Conservation (phyloP, 148 eudicot genomes). For the Rhododendron henanense region DNA sequence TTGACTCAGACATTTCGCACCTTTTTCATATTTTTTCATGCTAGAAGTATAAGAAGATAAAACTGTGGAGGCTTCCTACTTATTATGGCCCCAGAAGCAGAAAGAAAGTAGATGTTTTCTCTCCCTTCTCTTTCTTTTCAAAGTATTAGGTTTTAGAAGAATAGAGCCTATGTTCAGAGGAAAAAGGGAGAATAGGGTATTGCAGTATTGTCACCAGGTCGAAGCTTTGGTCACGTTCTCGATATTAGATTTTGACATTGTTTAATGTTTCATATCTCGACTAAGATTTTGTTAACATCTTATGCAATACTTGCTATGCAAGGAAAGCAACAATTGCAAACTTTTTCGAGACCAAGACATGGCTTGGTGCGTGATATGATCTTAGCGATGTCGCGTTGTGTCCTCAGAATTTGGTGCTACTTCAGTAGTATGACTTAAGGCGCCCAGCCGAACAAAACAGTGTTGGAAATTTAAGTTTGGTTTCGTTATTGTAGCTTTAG, state of each 20-base stretch:
- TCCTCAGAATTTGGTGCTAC: background rate
- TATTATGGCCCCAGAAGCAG: background rate
- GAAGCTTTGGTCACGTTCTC: background rate
- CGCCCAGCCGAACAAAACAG: background rate
- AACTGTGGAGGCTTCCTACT: background rate
- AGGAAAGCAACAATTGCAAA: background rate
- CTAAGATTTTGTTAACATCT: background rate
- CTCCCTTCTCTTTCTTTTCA: background rate
- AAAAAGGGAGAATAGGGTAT: background rate
- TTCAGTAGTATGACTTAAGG: background rate
- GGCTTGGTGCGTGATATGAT: background rate
- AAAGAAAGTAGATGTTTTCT: background rate
- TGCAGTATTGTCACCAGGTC: background rate
- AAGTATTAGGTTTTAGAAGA: background rate
- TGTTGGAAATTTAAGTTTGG: background rate
- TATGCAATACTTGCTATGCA: background rate
- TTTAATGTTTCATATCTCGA: background rate
- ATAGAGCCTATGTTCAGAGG: background rate
- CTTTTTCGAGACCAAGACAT: background rate
- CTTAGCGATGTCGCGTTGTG: background rate
- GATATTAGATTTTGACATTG: background rate
- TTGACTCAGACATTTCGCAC: background rate
- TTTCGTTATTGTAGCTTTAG: too few species aligned
- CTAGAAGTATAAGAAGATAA: background rate
- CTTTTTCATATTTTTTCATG: background rate